Evolutionary conservation across 208 protist species (phyloP).

Genomic region (Crithidia brevicula): DNA sequence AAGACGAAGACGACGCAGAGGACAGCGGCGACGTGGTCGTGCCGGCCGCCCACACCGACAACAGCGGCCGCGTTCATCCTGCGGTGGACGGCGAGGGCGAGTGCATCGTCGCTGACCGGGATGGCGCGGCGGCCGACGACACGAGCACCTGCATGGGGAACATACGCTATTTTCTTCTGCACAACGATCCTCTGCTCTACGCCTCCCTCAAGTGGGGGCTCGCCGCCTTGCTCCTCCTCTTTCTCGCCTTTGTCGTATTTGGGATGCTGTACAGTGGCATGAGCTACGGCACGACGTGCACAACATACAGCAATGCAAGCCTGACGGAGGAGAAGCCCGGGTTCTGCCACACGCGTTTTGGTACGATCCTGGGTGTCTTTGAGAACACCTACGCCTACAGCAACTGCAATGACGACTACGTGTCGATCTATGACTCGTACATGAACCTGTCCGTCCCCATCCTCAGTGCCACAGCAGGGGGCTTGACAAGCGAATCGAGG

Average conservation of each 20-base stretch:
- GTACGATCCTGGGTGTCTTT: constrained; percentile 54
- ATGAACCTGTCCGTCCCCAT: constrained; percentile 26
- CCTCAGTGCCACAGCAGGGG: not conserved
- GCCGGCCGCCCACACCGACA: not conserved
- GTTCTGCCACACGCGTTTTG: constrained; percentile 39
- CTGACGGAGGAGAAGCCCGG: not conserved
- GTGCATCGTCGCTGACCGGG: not conserved
- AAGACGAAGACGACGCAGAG: not conserved
- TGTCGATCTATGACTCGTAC: constrained; percentile 25
- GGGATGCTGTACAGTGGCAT: constrained; percentile 24
- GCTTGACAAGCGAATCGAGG: not conserved
- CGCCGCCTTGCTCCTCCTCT: constrained; percentile 15
- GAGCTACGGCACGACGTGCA: constrained; percentile 16
- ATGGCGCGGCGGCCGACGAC: not conserved
- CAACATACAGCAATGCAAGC: not conserved
- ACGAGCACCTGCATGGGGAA: not conserved
- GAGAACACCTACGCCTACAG: constrained; percentile 63
- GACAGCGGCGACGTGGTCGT: not conserved
- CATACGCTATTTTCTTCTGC: constrained; percentile 22
- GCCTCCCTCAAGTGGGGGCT: constrained; percentile 30
- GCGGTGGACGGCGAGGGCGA: not conserved
- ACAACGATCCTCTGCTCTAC: constrained; percentile 30
- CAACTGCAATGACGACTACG: constrained; percentile 69
- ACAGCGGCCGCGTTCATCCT: not conserved
- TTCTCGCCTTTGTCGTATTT: constrained; percentile 29